These are phyloP conservation scores for Sporothrix schenckii DNA, from an alignment of 2,329 filamentous ascomycete genomes.

Conservation along the genomic window DNA sequence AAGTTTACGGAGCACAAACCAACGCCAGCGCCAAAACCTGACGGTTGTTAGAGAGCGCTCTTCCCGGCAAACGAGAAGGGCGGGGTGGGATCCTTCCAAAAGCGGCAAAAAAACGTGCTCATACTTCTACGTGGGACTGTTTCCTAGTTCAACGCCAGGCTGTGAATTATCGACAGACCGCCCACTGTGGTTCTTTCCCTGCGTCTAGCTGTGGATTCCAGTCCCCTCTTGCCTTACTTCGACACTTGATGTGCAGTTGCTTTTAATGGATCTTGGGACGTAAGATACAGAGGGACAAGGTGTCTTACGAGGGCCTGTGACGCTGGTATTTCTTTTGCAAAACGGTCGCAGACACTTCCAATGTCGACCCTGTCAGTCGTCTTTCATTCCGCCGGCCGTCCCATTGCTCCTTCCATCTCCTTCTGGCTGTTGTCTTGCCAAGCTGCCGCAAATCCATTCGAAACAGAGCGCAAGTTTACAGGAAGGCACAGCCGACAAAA, in stretches of 20 bases:
- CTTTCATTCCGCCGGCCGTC: slow-evolving; percentile 4
- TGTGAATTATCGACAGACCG: too few relatives aligned
- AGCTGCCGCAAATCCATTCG: slow-evolving; percentile 10
- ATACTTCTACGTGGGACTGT: too few relatives aligned
- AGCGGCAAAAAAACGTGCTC: too few relatives aligned
- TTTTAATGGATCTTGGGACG: neutral
- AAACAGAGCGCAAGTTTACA: slow-evolving; percentile 16
- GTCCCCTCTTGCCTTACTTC: neutral
- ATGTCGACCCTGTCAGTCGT: too few relatives aligned
- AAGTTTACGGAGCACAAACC: slow-evolving; percentile 24
- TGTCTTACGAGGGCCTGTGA: neutral
- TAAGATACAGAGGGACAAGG: neutral
- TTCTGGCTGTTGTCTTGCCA: neutral
- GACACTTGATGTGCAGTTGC: slow-evolving; percentile 9
- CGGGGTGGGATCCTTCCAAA: too few relatives aligned
- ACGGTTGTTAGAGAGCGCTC: too few relatives aligned
- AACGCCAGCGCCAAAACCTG: neutral
- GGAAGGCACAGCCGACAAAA: slow-evolving; percentile 2
- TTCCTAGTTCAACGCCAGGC: neutral
- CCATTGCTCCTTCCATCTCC: neutral
- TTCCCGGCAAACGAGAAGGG: neutral
- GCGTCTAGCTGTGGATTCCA: slow-evolving; percentile 9
- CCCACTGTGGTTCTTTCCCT: neutral
- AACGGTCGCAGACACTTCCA: neutral
- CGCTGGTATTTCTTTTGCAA: neutral